Evolutionary conservation across 2,329 filamentous ascomycete species (phyloP), one percentile per base, ranked within the genome.

Genomic region (Aspergillus ochraceoroseus): DNA sequence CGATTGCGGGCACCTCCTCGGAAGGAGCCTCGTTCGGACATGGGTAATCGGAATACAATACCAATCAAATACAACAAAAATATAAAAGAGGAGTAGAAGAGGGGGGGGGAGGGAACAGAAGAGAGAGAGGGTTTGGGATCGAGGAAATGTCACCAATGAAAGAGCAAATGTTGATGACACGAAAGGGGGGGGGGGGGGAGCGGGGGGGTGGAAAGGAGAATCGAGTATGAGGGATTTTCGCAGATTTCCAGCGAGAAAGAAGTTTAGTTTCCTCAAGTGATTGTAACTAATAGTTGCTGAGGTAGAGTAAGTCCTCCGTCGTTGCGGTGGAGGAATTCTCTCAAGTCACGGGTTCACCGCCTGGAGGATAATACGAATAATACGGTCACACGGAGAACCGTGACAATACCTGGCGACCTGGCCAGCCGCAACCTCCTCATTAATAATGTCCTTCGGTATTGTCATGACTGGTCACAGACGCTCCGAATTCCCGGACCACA

Each of bases 11-110:
- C 44, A 45, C 71, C 75, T 48, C 76, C 73, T 73, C 77, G 56
- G 74, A 79, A 78, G 70, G 79, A 63, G 39, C 63, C 63, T 61
- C 66, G 55, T 54, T 69, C 66, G 48, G 66, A 66, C 65, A 69
- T 68, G 41, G 39, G 46, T n/a, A n/a, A n/a, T n/a, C n/a, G n/a
- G n/a, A n/a, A n/a, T n/a, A n/a, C n/a, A n/a, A n/a, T n/a, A n/a
- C n/a, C n/a, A n/a, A n/a, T n/a, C n/a, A n/a, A n/a, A n/a, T n/a
- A n/a, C n/a, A n/a, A n/a, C n/a, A n/a, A n/a, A n/a, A n/a, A n/a
- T n/a, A n/a, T n/a, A n/a, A n/a, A n/a, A n/a, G n/a, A n/a, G n/a
- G n/a, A n/a, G n/a, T n/a, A n/a, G n/a, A 29, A 35, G 32, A 30
- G 23, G 23, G 38, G 32, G 32, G 14, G 14, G n/a, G 27, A 38